Evolutionary conservation across 139 green algal species (phyloP).

Genomic region (Chlamydomonas incerta): DNA sequence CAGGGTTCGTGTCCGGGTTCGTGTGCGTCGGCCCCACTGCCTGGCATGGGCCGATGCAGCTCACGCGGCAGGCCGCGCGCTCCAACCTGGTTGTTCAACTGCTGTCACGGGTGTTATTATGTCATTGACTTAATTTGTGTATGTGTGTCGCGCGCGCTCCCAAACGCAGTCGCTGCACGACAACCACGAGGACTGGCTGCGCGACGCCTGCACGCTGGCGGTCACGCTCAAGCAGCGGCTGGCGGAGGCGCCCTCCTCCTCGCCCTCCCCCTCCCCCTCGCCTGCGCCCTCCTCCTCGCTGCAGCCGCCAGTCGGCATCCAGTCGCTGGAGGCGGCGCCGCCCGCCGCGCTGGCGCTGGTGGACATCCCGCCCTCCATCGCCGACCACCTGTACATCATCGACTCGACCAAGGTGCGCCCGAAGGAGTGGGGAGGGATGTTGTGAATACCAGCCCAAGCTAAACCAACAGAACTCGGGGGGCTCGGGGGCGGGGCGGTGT

Average conservation of each 20-base stretch:
- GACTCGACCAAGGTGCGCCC: conserved; percentile 27
- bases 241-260: background rate
- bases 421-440: no score
- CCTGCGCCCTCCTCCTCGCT: background rate
- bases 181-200: conserved; percentile 96
- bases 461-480: no score
- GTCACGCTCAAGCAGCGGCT: background rate
- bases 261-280: background rate
- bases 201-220: conserved; percentile 6
- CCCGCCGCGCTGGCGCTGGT: background rate
- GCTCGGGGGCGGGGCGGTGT: no score
- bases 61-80: no score
- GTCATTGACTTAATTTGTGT: no score
- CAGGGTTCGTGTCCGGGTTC: no score
- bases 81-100: no score
- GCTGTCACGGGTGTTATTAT: no score
- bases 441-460: no score
- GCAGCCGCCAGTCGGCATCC: background rate
- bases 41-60: no score
- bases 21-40: no score
- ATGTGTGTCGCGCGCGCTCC: no score
- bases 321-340: background rate
- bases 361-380: conserved; percentile 21
- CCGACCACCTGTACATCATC: conserved; percentile 36
- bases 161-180: conserved; percentile 76